Conservation (phyloP, 306 rosid species). For the Castanospermum australe region DNA sequence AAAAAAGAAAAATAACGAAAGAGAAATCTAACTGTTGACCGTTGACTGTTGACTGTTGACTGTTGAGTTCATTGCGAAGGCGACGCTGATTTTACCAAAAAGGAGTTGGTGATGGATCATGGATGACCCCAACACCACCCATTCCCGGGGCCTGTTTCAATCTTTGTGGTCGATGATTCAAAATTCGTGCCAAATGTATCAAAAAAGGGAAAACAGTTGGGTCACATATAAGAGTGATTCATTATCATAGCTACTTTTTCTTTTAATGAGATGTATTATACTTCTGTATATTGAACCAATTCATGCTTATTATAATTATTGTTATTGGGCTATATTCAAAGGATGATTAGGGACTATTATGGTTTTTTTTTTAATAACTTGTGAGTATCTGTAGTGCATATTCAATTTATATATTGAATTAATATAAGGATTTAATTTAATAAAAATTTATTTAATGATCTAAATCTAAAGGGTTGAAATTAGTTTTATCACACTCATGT, state of each 20-base stretch:
- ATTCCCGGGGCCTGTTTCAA: not conserved
- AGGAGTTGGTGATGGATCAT: not conserved
- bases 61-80: not conserved
- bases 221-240: not conserved
- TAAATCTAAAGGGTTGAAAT: too few relatives aligned
- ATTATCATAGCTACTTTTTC: not conserved
- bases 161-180: not conserved
- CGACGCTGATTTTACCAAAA: not conserved
- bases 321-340: too few relatives aligned
- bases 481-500: too few relatives aligned
- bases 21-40: constrained; percentile 10
- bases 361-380: too few relatives aligned
- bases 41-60: too few relatives aligned
- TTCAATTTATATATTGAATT: too few relatives aligned
- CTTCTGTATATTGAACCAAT: not conserved
- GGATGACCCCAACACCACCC: not conserved
- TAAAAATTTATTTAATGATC: too few relatives aligned
- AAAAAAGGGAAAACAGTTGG: not conserved
- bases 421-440: too few relatives aligned
- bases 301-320: too few relatives aligned
- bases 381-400: too few relatives aligned
- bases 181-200: not conserved
- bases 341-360: too few relatives aligned
- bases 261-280: not conserved
- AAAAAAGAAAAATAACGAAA: constrained; percentile 17